A percentile compares a stretch with the other conserved stretches of the same genome.
These are phyloP conservation scores for Dicorynia guianensis DNA, from an alignment of 306 rosid species.

Conservation along the genomic window DNA sequence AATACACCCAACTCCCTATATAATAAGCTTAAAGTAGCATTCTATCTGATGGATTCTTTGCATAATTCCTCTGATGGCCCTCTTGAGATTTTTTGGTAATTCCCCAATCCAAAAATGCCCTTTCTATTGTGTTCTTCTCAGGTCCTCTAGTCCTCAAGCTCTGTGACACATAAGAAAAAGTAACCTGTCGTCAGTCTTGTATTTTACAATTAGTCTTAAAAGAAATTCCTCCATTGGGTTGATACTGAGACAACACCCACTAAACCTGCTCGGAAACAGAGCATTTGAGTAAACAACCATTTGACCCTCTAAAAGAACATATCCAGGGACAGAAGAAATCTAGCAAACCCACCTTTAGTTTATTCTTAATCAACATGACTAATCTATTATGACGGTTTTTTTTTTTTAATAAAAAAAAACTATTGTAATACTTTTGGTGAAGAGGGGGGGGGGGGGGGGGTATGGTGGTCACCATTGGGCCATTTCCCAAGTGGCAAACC, in stretches of 20 bases:
- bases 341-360: background rate
- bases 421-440: too few species aligned
- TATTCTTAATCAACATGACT: background rate
- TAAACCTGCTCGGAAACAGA: constrained; percentile 7
- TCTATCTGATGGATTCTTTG: constrained; percentile 40
- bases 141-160: constrained; percentile 34
- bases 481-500: too few species aligned
- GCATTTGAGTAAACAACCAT: constrained; percentile 36
- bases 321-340: background rate
- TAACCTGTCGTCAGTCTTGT: constrained; percentile 36
- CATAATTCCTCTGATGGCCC: constrained; percentile 43
- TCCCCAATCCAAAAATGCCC: constrained; percentile 37
- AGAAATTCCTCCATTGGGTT: constrained; percentile 12
- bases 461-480: too few species aligned
- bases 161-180: constrained; percentile 37
- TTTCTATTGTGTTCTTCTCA: constrained; percentile 38
- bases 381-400: too few species aligned
- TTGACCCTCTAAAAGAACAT: constrained; percentile 39
- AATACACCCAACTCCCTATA: constrained; percentile 42
- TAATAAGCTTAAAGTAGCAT: constrained; percentile 44
- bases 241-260: background rate
- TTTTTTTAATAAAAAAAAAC: too few species aligned
- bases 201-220: constrained; percentile 11
- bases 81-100: constrained; percentile 27
- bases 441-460: too few species aligned